These are phyloP conservation scores for Thinopyrum elongatum DNA, from an alignment of 176 grass and related monocot genomes.

Conservation along the genomic window DNA sequence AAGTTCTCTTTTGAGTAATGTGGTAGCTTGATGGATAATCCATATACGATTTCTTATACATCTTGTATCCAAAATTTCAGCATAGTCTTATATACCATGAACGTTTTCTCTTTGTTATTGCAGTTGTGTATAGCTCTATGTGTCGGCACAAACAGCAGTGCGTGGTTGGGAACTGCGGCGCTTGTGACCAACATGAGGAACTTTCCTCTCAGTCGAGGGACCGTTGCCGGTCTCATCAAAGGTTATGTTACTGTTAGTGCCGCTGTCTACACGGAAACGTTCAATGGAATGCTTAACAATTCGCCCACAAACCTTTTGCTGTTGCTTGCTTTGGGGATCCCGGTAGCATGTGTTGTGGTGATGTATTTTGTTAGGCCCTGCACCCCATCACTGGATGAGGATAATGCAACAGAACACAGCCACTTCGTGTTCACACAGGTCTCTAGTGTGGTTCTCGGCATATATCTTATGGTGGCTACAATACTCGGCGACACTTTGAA, in stretches of 20 bases:
- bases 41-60: not conserved
- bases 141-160: conserved; percentile 90
- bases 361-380: conserved; percentile 92
- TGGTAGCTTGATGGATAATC: not conserved
- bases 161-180: conserved; percentile 82
- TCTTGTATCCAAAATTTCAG: not conserved
- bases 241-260: conserved; percentile 90
- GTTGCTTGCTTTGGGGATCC: conserved; percentile 76
- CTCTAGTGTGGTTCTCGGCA: conserved; percentile 67
- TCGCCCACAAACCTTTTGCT: conserved; percentile 71
- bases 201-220: conserved; percentile 87
- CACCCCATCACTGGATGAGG: conserved; percentile 80
- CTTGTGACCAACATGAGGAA: conserved; percentile 98
- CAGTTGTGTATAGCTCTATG: conserved; percentile 93
- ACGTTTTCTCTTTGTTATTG: conserved; percentile 20
- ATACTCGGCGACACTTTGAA: conserved; percentile 59
- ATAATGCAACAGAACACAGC: conserved; percentile 58
- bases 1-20: not conserved
- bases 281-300: conserved; percentile 71
- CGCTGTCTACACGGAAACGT: conserved; percentile 81
- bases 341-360: conserved; percentile 55
- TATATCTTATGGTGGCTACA: conserved; percentile 75
- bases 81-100: conserved; percentile 1
- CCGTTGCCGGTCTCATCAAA: conserved; percentile 89
- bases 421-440: conserved; percentile 91